A percentile compares a stretch with the other conserved stretches of the same genome.
Conservation (phyloP, 345 rosid species). For the Camelina laxa region DNA sequence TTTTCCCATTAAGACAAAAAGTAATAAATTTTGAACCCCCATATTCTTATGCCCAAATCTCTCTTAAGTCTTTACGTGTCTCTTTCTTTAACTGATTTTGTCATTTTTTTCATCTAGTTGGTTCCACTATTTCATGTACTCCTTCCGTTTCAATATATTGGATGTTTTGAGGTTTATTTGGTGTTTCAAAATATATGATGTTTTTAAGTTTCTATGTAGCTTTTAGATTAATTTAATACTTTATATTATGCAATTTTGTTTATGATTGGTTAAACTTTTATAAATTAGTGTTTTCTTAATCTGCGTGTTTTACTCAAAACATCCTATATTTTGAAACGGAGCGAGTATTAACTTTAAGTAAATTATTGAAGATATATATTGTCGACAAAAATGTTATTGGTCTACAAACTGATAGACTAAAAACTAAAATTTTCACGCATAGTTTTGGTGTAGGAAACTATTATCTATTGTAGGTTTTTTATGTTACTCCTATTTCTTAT, state of each 20-base stretch:
- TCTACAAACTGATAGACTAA: not conserved
- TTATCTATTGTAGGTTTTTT: not conserved
- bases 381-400: not conserved
- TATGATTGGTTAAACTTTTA: no score
- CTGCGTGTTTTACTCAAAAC: no score
- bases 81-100: conserved; percentile 20
- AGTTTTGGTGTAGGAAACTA: not conserved
- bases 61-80: not conserved
- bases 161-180: no score
- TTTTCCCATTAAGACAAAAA: conserved; percentile 13
- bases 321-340: no score
- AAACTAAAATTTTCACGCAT: not conserved
- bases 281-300: no score
- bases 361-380: conserved; percentile 5
- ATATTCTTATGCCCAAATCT: conserved; percentile 1
- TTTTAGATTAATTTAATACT: no score
- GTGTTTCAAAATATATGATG: no score
- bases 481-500: not conserved
- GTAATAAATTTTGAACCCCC: not conserved
- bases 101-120: conserved; percentile 27
- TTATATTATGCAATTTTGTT: no score
- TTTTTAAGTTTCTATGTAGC: no score
- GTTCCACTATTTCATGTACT: conserved; percentile 28
- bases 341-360: conserved; percentile 16
- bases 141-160: no score